Evolutionary conservation across 2,329 filamentous ascomycete genomes (phyloP).

Genomic region (Ceratocystis cacaofunesta): DNA sequence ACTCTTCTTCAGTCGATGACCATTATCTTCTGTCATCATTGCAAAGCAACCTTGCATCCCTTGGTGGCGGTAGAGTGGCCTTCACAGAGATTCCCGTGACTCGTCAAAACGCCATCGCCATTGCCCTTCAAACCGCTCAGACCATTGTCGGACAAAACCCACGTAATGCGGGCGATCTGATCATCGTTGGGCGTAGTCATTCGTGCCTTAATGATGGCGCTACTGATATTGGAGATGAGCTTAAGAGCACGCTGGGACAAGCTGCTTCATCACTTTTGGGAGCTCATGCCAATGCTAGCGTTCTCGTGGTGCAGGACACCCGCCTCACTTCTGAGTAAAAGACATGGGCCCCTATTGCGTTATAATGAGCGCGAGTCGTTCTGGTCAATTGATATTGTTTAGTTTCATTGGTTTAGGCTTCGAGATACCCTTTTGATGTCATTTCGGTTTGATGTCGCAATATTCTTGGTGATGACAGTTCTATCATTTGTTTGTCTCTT

Average conservation of each 20-base stretch:
- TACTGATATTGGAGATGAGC: constrained; percentile 11
- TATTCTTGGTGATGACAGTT: neutral
- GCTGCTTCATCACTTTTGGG: constrained; percentile 8
- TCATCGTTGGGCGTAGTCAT: constrained; percentile 13
- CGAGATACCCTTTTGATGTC: constrained; percentile 3
- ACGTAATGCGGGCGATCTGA: constrained; percentile 14
- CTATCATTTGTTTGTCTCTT: neutral
- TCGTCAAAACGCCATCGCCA: constrained; percentile 1
- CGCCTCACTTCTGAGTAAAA: neutral
- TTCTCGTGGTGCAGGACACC: constrained; percentile 13
- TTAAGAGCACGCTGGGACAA: constrained; percentile 13
- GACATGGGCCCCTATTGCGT: neutral
- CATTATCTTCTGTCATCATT: constrained; percentile 12
- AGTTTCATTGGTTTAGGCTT: neutral
- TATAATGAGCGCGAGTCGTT: neutral
- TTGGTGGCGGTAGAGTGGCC: constrained; percentile 5
- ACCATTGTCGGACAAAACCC: constrained; percentile 11
- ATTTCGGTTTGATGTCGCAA: neutral
- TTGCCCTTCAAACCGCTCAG: neutral
- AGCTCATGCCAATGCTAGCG: constrained; percentile 8
- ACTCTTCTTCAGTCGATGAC: constrained; percentile 12
- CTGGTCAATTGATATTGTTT: neutral
- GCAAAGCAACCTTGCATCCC: constrained; percentile 5
- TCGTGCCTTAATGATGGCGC: constrained; percentile 6
- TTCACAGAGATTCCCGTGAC: constrained; percentile 13